phyloP scores from a whole-genome alignment of 1,139 yeast genomes.

The Scheffersomyces quercinus region DNA sequence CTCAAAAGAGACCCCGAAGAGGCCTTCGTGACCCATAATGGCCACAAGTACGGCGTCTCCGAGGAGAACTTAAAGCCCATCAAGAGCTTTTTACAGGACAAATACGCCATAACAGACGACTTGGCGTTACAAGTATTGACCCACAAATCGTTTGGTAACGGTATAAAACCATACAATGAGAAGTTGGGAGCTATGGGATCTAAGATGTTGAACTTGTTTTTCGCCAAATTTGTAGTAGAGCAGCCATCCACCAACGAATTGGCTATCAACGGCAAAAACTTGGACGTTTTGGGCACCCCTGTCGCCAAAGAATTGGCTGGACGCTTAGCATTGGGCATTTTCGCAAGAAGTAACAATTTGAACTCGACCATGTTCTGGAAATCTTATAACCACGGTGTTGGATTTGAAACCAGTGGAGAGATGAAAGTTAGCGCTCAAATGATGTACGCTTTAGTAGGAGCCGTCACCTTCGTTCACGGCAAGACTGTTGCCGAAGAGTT shows the following conservation, averaged over 20 bases:
- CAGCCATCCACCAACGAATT: slow-evolving; percentile 30
- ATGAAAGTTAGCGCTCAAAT: slow-evolving; percentile 64
- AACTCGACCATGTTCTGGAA: slow-evolving; percentile 73
- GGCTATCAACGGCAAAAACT: slow-evolving; percentile 56
- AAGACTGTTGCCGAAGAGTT: slow-evolving; percentile 55
- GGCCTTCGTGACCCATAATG: slow-evolving; percentile 57
- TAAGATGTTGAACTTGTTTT: slow-evolving; percentile 62
- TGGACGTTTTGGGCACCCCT: slow-evolving; percentile 64
- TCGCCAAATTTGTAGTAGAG: slow-evolving; percentile 53
- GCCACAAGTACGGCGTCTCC: slow-evolving; percentile 58
- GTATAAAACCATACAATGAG: slow-evolving; percentile 84
- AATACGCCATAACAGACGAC: slow-evolving; percentile 50
- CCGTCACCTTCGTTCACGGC: slow-evolving; percentile 72
- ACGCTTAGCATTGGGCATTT: slow-evolving; percentile 50
- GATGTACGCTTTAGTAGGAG: slow-evolving; percentile 78
- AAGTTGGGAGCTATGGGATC: slow-evolving; percentile 78
- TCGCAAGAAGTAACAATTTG: slow-evolving; percentile 50
- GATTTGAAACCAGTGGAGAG: slow-evolving; percentile 58
- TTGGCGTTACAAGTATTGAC: slow-evolving; percentile 77
- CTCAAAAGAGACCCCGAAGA: slow-evolving; percentile 74
- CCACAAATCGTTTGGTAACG: slow-evolving; percentile 93
- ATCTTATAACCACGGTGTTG: slow-evolving; percentile 53
- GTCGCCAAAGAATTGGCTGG: slow-evolving; percentile 53
- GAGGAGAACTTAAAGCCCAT: slow-evolving; percentile 49
- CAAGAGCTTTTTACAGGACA: slow-evolving; percentile 44